Evolutionary conservation across 805 yeast genomes (phyloP), one percentile per base, ranked within the genome.

Genomic region (Nakazawaea molendinolei): DNA sequence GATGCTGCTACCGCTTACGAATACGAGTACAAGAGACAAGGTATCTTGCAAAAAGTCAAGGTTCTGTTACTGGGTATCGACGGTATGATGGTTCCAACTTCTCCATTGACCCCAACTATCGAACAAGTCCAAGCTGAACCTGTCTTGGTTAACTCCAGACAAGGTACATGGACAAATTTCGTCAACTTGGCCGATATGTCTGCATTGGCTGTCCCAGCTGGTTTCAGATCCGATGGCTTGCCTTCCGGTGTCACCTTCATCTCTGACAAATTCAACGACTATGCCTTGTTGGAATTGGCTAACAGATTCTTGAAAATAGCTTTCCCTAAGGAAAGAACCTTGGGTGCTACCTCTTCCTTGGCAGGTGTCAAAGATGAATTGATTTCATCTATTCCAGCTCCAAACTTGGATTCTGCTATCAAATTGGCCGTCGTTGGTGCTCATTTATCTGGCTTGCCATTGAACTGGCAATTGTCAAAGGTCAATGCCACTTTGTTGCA

Each of bases 141-240:
- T 4, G 67, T 92, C 21, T 57, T 66, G 31, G 75, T 87, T 49
- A 90, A 90, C 66, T 85, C 97, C 5, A 69, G 69, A 52, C 98
- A 92, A 63, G 98, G 98, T 22, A 87, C 96, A n/a, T 90, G 95
- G 80, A 90, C 97, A 21, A 90, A 90, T 62, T 92, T 92, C 56
- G 96, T 86, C 49, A 90, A 92, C 57, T 71, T 90, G 55, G 95
- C 96, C 3, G 97, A 90, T 53, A 60, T 89, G 65, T 80, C 94
- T 24, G 97, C 95, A 1, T 66, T 90, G 49, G 86, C 97, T 0
- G 69, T 90, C 38, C 97, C 98, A 18, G 83, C 80, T 17, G 96
- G 95, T 3, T 90, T 86, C 71, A 70, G 89, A 53, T 48, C 71
- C 2, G 97, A 90, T 56, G 95, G 95, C 4, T 60, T 90, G 47